A percentile compares a stretch with the other conserved stretches of the same genome.
phyloP scores from a whole-genome alignment of 257 asterid species.

The Schizonepeta tenuifolia region DNA sequence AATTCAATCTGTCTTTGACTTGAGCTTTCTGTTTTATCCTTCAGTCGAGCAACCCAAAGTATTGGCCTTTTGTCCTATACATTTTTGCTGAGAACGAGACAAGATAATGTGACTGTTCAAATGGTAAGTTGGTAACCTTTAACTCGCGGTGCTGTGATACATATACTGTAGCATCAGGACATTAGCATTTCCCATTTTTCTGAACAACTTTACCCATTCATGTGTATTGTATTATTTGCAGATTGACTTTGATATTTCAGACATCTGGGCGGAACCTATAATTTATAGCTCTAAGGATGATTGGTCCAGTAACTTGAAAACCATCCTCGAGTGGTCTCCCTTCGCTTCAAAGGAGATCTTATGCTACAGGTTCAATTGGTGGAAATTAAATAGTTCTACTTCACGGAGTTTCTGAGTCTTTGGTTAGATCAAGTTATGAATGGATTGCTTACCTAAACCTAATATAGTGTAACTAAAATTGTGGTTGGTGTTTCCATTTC shows the following conservation, averaged over 20 bases:
- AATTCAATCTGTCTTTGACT: slow-evolving; percentile 32
- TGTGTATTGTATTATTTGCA: slow-evolving; percentile 47
- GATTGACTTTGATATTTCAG: slow-evolving; percentile 86
- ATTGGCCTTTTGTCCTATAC: slow-evolving; percentile 89
- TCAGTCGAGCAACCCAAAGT: slow-evolving; percentile 84
- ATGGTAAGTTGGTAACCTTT: slow-evolving; percentile 79
- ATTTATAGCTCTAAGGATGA: slow-evolving; percentile 71
- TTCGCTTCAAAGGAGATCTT: slow-evolving; percentile 81
- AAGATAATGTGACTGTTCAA: slow-evolving; percentile 87
- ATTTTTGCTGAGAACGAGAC: slow-evolving; percentile 77
- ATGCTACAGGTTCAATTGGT: slow-evolving; percentile 69
- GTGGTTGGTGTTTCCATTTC: slow-evolving; percentile 2
- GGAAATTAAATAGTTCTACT: slow-evolving; percentile 25
- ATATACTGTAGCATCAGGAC: slow-evolving; percentile 20
- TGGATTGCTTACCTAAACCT: slow-evolving; percentile 25
- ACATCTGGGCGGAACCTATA: slow-evolving; percentile 75
- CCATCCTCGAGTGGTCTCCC: slow-evolving; percentile 93
- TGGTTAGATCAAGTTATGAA: slow-evolving; percentile 12
- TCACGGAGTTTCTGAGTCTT: slow-evolving; percentile 22
- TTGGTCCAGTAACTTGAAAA: slow-evolving; percentile 82
- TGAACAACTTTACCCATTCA: slow-evolving; percentile 19
- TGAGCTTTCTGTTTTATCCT: slow-evolving; percentile 34
- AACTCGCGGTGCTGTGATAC: slow-evolving; percentile 21
- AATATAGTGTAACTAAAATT: slow-evolving; percentile 10
- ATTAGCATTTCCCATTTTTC: slow-evolving; percentile 10